Conservation (phyloP, 2,329 filamentous ascomycete genomes). For the Nigrograna mackinnonii region DNA sequence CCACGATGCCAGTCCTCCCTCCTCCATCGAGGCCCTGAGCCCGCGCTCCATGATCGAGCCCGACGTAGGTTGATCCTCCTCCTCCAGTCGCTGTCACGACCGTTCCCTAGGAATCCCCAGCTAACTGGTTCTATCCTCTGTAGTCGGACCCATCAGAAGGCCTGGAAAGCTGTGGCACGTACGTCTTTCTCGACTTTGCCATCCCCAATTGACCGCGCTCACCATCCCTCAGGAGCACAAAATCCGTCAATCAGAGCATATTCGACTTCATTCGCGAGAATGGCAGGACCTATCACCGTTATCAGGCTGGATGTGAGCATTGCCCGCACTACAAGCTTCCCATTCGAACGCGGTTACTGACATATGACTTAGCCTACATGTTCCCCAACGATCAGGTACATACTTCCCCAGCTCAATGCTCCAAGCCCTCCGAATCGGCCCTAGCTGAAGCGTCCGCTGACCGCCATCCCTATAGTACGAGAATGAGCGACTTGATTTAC, state of each 20-base stretch:
- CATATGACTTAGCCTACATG: conserved; percentile 41
- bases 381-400: conserved; percentile 44
- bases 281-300: conserved; percentile 45
- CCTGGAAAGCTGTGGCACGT: conserved; percentile 35
- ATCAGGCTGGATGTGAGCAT: conserved; percentile 42
- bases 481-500: conserved; percentile 41
- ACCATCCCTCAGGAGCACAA: conserved; percentile 34
- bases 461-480: conserved; percentile 31
- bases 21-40: conserved; percentile 22
- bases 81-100: background rate
- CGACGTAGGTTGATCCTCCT: conserved; percentile 19
- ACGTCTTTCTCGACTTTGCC: conserved; percentile 13
- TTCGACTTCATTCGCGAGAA: conserved; percentile 43
- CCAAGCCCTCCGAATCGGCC: too few relatives aligned
- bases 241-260: conserved; percentile 43
- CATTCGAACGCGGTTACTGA: too few relatives aligned
- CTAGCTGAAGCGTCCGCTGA: conserved; percentile 3
- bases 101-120: conserved; percentile 2
- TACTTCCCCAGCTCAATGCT: conserved; percentile 1
- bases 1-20: conserved; percentile 21
- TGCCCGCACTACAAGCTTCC: too few relatives aligned
- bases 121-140: conserved; percentile 8
- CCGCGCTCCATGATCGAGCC: conserved; percentile 27
- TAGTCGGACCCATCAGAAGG: conserved; percentile 39
- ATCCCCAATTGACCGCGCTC: conserved; percentile 13